Base-by-base conservation (phyloP, 176 grass and related monocot genomes). In the Phyllostachys edulis region DNA sequence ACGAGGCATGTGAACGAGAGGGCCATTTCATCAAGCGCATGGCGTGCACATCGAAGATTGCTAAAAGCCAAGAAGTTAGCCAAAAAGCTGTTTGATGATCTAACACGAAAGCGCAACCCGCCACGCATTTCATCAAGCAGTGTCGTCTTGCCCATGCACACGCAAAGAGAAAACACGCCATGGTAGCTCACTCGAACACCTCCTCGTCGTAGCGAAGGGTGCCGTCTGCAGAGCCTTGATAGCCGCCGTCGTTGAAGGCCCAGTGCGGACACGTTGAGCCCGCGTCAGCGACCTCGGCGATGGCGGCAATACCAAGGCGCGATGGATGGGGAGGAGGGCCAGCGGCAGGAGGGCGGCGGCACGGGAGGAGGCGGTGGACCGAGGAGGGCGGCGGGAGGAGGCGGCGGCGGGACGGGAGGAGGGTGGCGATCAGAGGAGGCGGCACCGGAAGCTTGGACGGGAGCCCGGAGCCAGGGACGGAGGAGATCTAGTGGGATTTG, bases 261-360 rank as follows among this genome's bases (percentile, higher is more conserved):
- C n/a, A n/a, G n/a, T n/a, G n/a, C n/a, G n/a, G n/a, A 97, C 54
- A 89, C 93, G 79, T 86, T 97, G 78, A 97, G 86, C 90, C 90
- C 0, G 74, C 83, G 27, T 13, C 70, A 4, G 89, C 75, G 17
- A 90, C 90, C 54, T 94, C 89, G 8, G 73, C 51, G 47, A 94
- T 80, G 16, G 80, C 18, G n/a, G n/a, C n/a, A n/a, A n/a, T n/a
- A n/a, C n/a, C n/a, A n/a, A n/a, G n/a, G n/a, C n/a, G n/a, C n/a
- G n/a, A n/a, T n/a, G n/a, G n/a, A n/a, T n/a, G n/a, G n/a, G n/a
- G n/a, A n/a, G n/a, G n/a, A n/a, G n/a, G n/a, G n/a, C n/a, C n/a
- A n/a, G n/a, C n/a, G n/a, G n/a, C n/a, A n/a, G n/a, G n/a, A n/a
- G n/a, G n/a, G n/a, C n/a, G n/a, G n/a, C n/a, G n/a, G n/a, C n/a